A percentile compares a stretch with the other conserved stretches of the same genome.
These are phyloP conservation scores for Plectosphaerella cucumerina DNA, from an alignment of 2,329 filamentous ascomycete genomes.

Conservation along the genomic window DNA sequence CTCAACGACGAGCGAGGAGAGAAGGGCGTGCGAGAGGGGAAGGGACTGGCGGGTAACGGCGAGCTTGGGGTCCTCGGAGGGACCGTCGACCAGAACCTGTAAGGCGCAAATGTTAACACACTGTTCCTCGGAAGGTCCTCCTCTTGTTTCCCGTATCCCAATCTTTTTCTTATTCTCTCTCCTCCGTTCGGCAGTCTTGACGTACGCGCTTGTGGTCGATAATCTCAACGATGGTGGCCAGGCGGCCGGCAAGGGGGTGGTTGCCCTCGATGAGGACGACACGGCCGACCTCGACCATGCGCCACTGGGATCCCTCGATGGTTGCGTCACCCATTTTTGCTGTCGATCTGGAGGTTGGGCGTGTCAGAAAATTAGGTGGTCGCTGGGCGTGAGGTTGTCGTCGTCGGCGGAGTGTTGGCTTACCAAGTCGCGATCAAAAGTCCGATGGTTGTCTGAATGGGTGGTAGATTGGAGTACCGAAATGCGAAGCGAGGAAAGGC, in stretches of 20 bases:
- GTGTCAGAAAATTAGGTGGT: constrained; percentile 17
- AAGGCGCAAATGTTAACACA: constrained; percentile 9
- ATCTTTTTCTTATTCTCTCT: background rate
- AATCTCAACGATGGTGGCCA: constrained; percentile 96
- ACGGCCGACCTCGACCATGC: constrained; percentile 97
- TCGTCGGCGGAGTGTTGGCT: background rate
- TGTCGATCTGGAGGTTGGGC: constrained; percentile 44
- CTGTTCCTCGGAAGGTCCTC: constrained; percentile 6
- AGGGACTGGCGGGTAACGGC: constrained; percentile 84
- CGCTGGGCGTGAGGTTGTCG: constrained; percentile 17
- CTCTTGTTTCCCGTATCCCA: background rate
- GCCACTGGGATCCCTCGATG: constrained; percentile 81
- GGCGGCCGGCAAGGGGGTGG: constrained; percentile 76
- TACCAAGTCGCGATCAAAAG: constrained; percentile 30
- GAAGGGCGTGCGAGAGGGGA: constrained; percentile 75
- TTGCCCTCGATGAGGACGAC: constrained; percentile 83
- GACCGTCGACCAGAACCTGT: constrained; percentile 94
- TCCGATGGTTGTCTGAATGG: constrained; percentile 32
- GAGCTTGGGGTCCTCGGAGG: constrained; percentile 74
- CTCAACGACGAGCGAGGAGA: constrained; percentile 84
- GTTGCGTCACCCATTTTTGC: constrained; percentile 77
- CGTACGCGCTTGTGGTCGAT: constrained; percentile 99
- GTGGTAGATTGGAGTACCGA: constrained; percentile 23
- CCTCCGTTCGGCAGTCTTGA: constrained; percentile 25
- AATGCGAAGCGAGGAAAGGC: background rate